A percentile compares a stretch with the other conserved stretches of the same genome.
Conservation (phyloP, 805 yeast species). For the Cyberlindnera saturnus region DNA sequence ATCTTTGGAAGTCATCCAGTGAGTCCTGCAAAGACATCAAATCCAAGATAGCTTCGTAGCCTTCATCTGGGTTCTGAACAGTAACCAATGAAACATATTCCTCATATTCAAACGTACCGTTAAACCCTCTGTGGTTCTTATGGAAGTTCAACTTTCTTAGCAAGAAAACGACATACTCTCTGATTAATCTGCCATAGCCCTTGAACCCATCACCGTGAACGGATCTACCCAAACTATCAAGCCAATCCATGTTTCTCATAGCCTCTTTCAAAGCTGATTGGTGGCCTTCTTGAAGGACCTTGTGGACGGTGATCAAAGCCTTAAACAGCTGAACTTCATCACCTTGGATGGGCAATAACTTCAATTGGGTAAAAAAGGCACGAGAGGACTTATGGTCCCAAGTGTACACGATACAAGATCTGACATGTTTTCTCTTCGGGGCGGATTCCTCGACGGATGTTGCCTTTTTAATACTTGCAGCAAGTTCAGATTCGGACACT, state of each 20-base stretch:
- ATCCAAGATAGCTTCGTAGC: slow-evolving; percentile 83
- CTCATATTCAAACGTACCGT: slow-evolving; percentile 93
- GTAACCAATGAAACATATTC: slow-evolving; percentile 85
- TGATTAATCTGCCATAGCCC: slow-evolving; percentile 66
- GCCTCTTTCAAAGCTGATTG: slow-evolving; percentile 78
- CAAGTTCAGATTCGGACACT: slow-evolving; percentile 33
- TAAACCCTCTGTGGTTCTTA: slow-evolving; percentile 78
- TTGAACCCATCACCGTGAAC: slow-evolving; percentile 34
- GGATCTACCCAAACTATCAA: slow-evolving; percentile 62
- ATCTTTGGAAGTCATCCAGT: slow-evolving; percentile 69
- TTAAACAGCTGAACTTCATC: slow-evolving; percentile 85
- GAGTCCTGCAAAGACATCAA: slow-evolving; percentile 81
- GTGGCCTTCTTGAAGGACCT: slow-evolving; percentile 97
- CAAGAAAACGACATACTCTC: slow-evolving; percentile 67
- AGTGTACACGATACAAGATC: slow-evolving; percentile 91
- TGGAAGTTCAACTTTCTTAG: slow-evolving; percentile 77
- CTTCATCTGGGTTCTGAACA: slow-evolving; percentile 92
- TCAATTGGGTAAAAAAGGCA: slow-evolving; percentile 80
- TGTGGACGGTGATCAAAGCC: slow-evolving; percentile 78
- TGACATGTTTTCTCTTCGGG: slow-evolving; percentile 92
- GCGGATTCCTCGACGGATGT: slow-evolving; percentile 82
- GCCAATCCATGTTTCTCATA: slow-evolving; percentile 69
- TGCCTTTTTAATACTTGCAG: slow-evolving; percentile 58
- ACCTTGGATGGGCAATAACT: slow-evolving; percentile 69
- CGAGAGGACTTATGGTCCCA: slow-evolving; percentile 90